phyloP scores from a whole-genome alignment of 768 basidiomycete species.

The Boletus rubescentipes region DNA sequence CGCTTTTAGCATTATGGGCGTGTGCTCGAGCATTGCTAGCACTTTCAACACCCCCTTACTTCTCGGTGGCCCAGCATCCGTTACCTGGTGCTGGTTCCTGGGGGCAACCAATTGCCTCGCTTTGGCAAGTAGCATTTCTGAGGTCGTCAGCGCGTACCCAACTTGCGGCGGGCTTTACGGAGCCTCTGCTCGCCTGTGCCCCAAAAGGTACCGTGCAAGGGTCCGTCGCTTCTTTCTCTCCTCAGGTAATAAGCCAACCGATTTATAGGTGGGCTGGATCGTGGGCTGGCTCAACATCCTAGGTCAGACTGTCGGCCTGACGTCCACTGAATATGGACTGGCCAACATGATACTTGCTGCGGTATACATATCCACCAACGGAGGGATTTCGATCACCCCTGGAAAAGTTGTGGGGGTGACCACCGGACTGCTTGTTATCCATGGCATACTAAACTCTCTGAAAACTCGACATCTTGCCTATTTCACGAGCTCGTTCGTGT shows the following conservation, averaged over 20 bases:
- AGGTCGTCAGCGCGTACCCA: slow-evolving; percentile 33
- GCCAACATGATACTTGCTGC: slow-evolving; percentile 34
- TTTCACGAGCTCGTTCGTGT: slow-evolving; percentile 39
- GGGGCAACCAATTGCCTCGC: slow-evolving; percentile 29
- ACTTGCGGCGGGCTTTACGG: slow-evolving; percentile 49
- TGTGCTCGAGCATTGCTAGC: slow-evolving; percentile 38
- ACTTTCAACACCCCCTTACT: slow-evolving; percentile 39
- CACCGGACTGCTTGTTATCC: slow-evolving; percentile 38
- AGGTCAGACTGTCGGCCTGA: slow-evolving; percentile 26
- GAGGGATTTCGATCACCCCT: slow-evolving; percentile 34
- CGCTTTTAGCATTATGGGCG: slow-evolving; percentile 36
- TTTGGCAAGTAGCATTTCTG: slow-evolving; percentile 30
- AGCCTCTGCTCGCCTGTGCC: slow-evolving; percentile 76
- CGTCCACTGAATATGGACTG: slow-evolving; percentile 40
- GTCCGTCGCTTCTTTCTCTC: slow-evolving; percentile 33
- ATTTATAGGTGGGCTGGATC: slow-evolving; percentile 27
- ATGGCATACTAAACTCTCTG: slow-evolving; percentile 46
- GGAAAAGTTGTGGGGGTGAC: slow-evolving; percentile 44
- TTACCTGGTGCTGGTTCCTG: slow-evolving; percentile 38
- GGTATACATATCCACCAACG: slow-evolving; percentile 26
- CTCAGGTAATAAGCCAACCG: neutral
- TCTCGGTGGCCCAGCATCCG: slow-evolving; percentile 37
- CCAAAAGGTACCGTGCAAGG: slow-evolving; percentile 60
- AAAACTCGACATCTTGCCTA: slow-evolving; percentile 37
- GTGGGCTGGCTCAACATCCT: slow-evolving; percentile 35